These are phyloP conservation scores for Aureobasidium sp. DNA, from an alignment of 2,329 filamentous ascomycete species.

Conservation along the genomic window DNA sequence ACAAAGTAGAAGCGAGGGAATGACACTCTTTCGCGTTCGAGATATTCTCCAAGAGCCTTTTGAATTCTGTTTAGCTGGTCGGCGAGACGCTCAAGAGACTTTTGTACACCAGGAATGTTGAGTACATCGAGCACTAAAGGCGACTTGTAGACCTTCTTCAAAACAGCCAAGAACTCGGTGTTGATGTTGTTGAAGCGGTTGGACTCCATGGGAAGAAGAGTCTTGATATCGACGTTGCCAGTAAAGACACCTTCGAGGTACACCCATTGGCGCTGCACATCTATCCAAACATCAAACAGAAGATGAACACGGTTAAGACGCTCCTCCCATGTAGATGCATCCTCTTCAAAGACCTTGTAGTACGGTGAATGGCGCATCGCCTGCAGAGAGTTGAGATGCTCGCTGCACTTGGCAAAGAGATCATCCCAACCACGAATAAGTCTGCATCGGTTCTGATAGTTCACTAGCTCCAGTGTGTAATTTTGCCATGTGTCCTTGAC, in stretches of 20 bases:
- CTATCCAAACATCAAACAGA: slow-evolving; percentile 98
- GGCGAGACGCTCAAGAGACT: slow-evolving; percentile 90
- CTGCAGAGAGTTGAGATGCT: slow-evolving; percentile 94
- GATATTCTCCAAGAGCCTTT: slow-evolving; percentile 95
- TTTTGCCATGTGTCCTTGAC: slow-evolving; percentile 96
- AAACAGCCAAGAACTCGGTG: slow-evolving; percentile 95
- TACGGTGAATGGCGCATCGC: slow-evolving; percentile 99
- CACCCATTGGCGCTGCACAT: slow-evolving; percentile 99
- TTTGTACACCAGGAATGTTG: slow-evolving; percentile 91
- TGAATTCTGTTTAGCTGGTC: slow-evolving; percentile 98
- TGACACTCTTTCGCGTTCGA: slow-evolving; percentile 93
- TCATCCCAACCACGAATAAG: slow-evolving; percentile 98
- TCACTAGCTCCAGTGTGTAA: slow-evolving; percentile 87
- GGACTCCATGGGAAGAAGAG: slow-evolving; percentile 91
- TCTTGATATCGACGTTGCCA: slow-evolving; percentile 97
- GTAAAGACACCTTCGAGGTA: slow-evolving; percentile 99
- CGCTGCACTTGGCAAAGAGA: slow-evolving; percentile 94
- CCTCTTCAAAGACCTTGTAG: slow-evolving; percentile 98
- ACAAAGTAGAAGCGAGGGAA: slow-evolving; percentile 99
- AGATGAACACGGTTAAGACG: slow-evolving; percentile 96
- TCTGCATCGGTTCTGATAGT: slow-evolving; percentile 96
- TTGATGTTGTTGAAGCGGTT: slow-evolving; percentile 99
- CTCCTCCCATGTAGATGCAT: slow-evolving; percentile 94
- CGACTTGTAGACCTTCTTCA: slow-evolving; percentile 98
- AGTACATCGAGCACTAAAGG: slow-evolving; percentile 94